Conservation (phyloP, 257 asterid genomes). For the Paulownia fortunei region DNA sequence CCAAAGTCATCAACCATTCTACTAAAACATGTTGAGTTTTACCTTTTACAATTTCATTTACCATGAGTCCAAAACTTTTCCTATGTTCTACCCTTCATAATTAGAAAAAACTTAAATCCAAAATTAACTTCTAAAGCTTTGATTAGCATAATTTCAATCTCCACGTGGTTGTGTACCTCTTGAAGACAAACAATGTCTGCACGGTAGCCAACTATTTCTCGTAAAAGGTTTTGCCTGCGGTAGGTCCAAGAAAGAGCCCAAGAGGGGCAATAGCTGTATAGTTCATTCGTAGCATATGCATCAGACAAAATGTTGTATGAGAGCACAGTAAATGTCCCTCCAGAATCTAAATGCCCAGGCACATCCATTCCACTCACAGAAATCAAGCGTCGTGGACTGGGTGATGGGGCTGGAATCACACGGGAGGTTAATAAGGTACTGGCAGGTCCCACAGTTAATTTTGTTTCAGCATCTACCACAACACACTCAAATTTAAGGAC, state of each 20-base stretch:
- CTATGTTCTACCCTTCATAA: constrained; percentile 6
- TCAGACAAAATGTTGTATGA: constrained; percentile 93
- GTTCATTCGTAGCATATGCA: constrained; percentile 70
- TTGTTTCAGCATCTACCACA: constrained; percentile 79
- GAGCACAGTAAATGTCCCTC: constrained; percentile 89
- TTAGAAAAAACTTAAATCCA: constrained; percentile 10
- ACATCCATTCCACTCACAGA: constrained; percentile 73
- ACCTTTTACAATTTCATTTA: constrained; percentile 1
- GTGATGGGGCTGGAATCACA: constrained; percentile 97
- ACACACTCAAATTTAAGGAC: constrained; percentile 91
- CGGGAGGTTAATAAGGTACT: constrained; percentile 70
- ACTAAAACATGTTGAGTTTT: not conserved
- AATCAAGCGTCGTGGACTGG: constrained; percentile 85
- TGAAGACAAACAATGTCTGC: constrained; percentile 98
- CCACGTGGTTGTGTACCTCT: constrained; percentile 63
- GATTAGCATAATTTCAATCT: constrained; percentile 7
- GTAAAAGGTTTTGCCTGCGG: constrained; percentile 88
- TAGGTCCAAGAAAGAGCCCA: constrained; percentile 99
- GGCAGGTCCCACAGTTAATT: constrained; percentile 65
- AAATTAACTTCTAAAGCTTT: not conserved
- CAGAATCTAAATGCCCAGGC: constrained; percentile 70
- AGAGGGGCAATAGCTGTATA: constrained; percentile 86
- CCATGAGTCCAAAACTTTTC: not conserved
- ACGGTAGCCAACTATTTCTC: constrained; percentile 91
- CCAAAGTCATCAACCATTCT: not conserved